Percentiles rank a stretch among this genome's conserved stretches.
Evolutionary conservation across 495 filamentous ascomycete genomes (phyloP).

Genomic region (Pseudotulostoma volvatum): DNA sequence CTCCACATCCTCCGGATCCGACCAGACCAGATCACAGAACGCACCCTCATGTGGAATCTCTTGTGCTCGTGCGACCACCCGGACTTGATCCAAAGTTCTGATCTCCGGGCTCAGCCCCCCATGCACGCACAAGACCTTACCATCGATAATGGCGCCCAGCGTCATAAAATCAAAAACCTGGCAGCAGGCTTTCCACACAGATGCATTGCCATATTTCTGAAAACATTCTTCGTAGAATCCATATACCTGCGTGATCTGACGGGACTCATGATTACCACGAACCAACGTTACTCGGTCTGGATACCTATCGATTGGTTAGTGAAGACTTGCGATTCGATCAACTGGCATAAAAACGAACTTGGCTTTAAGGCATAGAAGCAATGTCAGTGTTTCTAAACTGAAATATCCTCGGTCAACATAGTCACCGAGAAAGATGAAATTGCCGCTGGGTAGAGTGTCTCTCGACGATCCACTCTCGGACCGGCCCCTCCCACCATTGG

Average conservation of each 20-base stretch:
- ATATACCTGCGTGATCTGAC: conserved; percentile 97
- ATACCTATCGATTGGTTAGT: conserved; percentile 40
- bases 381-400: conserved; percentile 88
- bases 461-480: conserved; percentile 26
- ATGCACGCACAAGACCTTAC: conserved; percentile 91
- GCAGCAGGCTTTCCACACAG: conserved; percentile 97
- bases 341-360: conserved; percentile 70
- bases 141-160: conserved; percentile 89
- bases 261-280: conserved; percentile 92
- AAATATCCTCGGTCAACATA: conserved; percentile 98
- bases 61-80: conserved; percentile 92
- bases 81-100: conserved; percentile 85
- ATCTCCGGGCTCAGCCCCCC: conserved; percentile 96
- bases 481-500: conserved; percentile 12
- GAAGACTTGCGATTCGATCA: too few relatives aligned
- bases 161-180: conserved; percentile 98
- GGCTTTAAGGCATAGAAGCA: conserved; percentile 91
- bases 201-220: conserved; percentile 94
- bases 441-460: conserved; percentile 42
- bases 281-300: conserved; percentile 90
- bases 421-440: conserved; percentile 92
- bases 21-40: conserved; percentile 97
- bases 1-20: conserved; percentile 93
- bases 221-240: conserved; percentile 98
- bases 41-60: conserved; percentile 97